Conservation (phyloP, 352 stramenopile species). For the Phytopythium sindhum region DNA sequence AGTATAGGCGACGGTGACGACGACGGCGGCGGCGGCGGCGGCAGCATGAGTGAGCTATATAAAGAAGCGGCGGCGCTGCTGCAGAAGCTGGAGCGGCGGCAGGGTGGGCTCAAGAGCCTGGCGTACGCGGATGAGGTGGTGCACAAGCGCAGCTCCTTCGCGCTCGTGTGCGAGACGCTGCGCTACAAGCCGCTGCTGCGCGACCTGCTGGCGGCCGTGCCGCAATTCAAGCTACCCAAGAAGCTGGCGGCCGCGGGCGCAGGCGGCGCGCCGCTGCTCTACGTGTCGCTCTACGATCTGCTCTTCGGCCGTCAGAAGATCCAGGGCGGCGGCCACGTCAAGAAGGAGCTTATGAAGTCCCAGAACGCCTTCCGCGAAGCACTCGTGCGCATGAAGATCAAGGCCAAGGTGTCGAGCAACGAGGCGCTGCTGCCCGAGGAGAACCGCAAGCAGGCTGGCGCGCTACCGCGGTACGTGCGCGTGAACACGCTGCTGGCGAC, state of each 20-base stretch:
- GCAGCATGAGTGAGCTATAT: conserved; percentile 78
- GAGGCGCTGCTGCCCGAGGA: conserved; percentile 76
- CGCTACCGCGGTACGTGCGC: conserved; percentile 89
- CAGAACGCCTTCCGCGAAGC: conserved; percentile 69
- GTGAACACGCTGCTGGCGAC: conserved; percentile 89
- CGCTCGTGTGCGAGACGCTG: conserved; percentile 86
- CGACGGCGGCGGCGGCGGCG: too few species aligned
- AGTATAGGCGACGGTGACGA: too few species aligned
- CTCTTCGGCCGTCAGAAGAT: conserved; percentile 85
- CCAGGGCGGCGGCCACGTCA: conserved; percentile 83
- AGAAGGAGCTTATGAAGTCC: conserved; percentile 80
- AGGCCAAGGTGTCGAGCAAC: conserved; percentile 69
- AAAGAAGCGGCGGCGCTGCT: conserved; percentile 75
- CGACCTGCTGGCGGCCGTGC: conserved; percentile 64
- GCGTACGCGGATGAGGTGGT: conserved; percentile 75
- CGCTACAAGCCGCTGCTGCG: conserved; percentile 81
- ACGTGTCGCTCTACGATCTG: conserved; percentile 86
- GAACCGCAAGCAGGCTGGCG: conserved; percentile 67
- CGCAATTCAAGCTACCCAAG: conserved; percentile 59
- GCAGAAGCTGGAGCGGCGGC: conserved; percentile 69
- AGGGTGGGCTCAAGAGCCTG: conserved; percentile 83
- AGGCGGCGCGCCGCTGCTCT: conserved; percentile 59
- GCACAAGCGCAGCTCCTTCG: conserved; percentile 88
- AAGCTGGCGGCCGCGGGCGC: conserved; percentile 45
- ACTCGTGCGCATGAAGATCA: conserved; percentile 82